These are phyloP conservation scores for Pythium aphanidermatum DNA, from an alignment of 352 stramenopile species.

Conservation along the genomic window DNA sequence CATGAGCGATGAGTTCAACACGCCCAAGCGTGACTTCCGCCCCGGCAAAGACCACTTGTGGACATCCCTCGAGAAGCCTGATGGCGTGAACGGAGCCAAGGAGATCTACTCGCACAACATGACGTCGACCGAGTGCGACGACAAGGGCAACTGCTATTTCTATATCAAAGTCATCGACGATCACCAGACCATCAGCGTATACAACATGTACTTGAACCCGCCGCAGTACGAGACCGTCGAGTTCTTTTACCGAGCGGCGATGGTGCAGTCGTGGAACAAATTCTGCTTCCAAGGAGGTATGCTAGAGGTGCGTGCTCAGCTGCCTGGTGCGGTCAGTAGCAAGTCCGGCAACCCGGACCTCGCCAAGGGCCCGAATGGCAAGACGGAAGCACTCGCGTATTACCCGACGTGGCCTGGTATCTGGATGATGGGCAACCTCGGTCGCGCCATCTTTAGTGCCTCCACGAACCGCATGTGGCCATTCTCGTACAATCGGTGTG, in stretches of 20 bases:
- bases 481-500: conserved; percentile 85
- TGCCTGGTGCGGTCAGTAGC: conserved; percentile 61
- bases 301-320: conserved; percentile 73
- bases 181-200: conserved; percentile 30
- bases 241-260: conserved; percentile 47
- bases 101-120: conserved; percentile 91
- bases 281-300: conserved; percentile 91
- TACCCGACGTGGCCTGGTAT: conserved; percentile 73
- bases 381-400: conserved; percentile 2
- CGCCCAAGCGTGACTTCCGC: conserved; percentile 72
- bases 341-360: conserved; percentile 20
- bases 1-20: conserved; percentile 93
- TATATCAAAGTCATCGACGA: conserved; percentile 46
- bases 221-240: conserved; percentile 33
- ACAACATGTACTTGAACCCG: conserved; percentile 45
- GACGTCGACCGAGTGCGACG: conserved; percentile 44
- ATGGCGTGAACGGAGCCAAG: conserved; percentile 86
- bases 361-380: conserved; percentile 6
- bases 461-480: conserved; percentile 88
- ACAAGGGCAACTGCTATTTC: conserved; percentile 40
- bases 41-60: conserved; percentile 90
- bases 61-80: conserved; percentile 93
- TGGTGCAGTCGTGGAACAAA: conserved; percentile 89
- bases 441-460: conserved; percentile 21
- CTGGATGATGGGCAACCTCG: conserved; percentile 27